phyloP scores from a whole-genome alignment of 1,139 yeast genomes.

The Kurtzmaniella natalensis region DNA sequence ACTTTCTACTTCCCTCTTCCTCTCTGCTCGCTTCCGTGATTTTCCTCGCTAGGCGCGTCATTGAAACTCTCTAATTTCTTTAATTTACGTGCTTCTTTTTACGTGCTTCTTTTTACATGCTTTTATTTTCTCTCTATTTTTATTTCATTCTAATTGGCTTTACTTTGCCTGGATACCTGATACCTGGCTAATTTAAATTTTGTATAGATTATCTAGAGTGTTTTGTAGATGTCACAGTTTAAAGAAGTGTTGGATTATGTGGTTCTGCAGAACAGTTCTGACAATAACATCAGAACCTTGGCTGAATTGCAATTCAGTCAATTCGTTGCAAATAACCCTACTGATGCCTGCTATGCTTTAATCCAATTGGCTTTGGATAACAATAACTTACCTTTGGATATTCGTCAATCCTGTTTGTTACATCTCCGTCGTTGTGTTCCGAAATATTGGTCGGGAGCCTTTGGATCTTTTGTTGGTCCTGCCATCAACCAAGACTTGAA shows the following conservation, averaged over 20 bases:
- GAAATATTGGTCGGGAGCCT: slow-evolving; percentile 80
- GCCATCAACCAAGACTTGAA: slow-evolving; percentile 56
- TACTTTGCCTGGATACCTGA: no score
- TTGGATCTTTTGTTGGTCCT: slow-evolving; percentile 69
- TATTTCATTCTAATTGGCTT: no score
- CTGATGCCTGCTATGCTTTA: slow-evolving; percentile 24
- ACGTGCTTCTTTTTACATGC: no score
- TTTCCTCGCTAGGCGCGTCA: no score
- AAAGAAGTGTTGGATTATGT: slow-evolving; percentile 15
- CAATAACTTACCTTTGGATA: slow-evolving; percentile 20
- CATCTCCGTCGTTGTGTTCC: slow-evolving; percentile 70
- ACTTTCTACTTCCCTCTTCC: no score
- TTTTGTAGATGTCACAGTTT: slow-evolving; percentile 2
- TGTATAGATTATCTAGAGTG: no score
- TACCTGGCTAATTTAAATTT: no score
- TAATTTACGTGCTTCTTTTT: no score
- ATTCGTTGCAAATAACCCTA: slow-evolving; percentile 26
- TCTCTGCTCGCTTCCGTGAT: no score
- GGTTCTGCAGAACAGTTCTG: slow-evolving; percentile 32
- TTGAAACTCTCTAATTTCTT: no score
- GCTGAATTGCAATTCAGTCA: slow-evolving; percentile 34
- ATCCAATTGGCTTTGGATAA: slow-evolving; percentile 16
- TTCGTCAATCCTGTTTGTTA: slow-evolving; percentile 65
- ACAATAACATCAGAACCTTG: slow-evolving; percentile 28
- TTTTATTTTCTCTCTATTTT: no score